These are phyloP conservation scores for Boletellus sp. DNA, from an alignment of 768 basidiomycete genomes.

Conservation along the genomic window DNA sequence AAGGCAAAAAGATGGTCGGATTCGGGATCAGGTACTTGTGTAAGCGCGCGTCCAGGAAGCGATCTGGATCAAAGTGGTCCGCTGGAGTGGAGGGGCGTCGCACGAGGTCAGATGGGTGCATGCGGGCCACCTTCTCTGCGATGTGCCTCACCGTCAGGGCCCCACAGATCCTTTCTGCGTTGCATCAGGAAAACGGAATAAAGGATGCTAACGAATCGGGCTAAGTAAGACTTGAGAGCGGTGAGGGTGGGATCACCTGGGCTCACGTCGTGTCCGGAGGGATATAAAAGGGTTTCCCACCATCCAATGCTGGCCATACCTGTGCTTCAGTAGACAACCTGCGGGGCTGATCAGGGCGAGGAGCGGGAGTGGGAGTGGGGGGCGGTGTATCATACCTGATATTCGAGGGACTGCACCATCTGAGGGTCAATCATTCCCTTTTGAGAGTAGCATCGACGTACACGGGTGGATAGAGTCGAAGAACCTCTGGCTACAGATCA, in stretches of 20 bases:
- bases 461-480: constrained; percentile 32
- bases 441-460: constrained; percentile 4
- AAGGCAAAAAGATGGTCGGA: constrained; percentile 67
- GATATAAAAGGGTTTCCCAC: constrained; percentile 50
- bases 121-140: too few relatives aligned
- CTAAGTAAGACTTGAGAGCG: not conserved
- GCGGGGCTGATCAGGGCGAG: not conserved
- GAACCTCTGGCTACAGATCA: constrained; percentile 24
- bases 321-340: constrained; percentile 17
- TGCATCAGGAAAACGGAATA: constrained; percentile 34
- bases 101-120: not conserved
- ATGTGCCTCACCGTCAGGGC: constrained; percentile 29
- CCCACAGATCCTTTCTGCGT: constrained; percentile 26
- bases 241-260: not conserved
- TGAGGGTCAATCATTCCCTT: not conserved
- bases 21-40: constrained; percentile 52
- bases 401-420: constrained; percentile 19
- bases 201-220: not conserved
- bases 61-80: constrained; percentile 56
- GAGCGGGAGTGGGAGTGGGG: too few relatives aligned
- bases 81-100: constrained; percentile 5
- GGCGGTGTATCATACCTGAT: constrained; percentile 13
- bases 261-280: constrained; percentile 37
- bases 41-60: constrained; percentile 58
- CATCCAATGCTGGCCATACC: constrained; percentile 19